phyloP scores from a whole-genome alignment of 2,329 filamentous ascomycete genomes.

The Xylariales sp. region DNA sequence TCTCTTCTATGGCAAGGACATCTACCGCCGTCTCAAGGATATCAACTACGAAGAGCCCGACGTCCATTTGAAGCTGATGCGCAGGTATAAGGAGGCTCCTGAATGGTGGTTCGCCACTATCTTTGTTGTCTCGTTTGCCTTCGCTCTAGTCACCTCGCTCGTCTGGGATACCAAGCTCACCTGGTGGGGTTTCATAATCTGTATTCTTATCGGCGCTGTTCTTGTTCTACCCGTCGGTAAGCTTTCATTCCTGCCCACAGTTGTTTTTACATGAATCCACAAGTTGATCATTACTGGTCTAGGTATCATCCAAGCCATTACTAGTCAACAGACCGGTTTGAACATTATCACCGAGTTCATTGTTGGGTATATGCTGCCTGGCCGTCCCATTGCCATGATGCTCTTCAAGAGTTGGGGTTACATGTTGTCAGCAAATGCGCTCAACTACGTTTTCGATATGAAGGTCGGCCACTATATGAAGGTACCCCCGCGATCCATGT shows the following conservation, averaged over 20 bases:
- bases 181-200: not conserved
- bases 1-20: conserved; percentile 21
- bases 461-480: conserved; percentile 24
- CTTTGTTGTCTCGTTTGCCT: conserved; percentile 24
- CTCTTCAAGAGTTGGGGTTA: conserved; percentile 46
- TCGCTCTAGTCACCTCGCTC: conserved; percentile 41
- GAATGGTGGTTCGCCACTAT: conserved; percentile 5
- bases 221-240: not conserved
- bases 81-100: conserved; percentile 23
- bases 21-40: conserved; percentile 9
- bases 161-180: conserved; percentile 27
- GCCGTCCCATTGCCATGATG: conserved; percentile 49
- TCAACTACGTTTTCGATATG: conserved; percentile 40
- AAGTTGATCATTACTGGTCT: conserved; percentile 47
- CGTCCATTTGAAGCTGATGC: conserved; percentile 21
- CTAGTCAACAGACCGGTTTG: conserved; percentile 45
- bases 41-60: conserved; percentile 11
- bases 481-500: conserved; percentile 6
- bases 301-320: conserved; percentile 50
- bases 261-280: conserved; percentile 24
- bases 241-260: not conserved
- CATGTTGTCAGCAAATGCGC: conserved; percentile 38
- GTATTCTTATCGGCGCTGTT: not conserved
- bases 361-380: conserved; percentile 44
- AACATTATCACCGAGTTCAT: conserved; percentile 52